These are phyloP conservation scores for Fusarium heterosporum DNA, from an alignment of 2,329 filamentous ascomycete species.

Conservation along the genomic window DNA sequence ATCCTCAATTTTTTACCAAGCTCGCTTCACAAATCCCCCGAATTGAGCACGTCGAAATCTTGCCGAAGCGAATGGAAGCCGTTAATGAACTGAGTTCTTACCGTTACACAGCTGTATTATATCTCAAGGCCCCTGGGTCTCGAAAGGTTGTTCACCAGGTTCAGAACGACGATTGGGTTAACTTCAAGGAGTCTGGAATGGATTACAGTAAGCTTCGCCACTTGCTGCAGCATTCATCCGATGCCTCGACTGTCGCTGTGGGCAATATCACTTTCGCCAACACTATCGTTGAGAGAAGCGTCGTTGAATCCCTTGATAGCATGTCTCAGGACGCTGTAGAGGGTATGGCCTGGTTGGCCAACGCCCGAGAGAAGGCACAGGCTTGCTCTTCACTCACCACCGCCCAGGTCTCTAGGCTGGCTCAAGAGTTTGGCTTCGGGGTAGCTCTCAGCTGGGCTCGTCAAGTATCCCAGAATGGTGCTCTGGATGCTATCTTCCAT, in stretches of 20 bases:
- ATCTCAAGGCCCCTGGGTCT: slow-evolving; percentile 6
- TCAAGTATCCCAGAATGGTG: slow-evolving; percentile 48
- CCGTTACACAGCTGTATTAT: slow-evolving; percentile 46
- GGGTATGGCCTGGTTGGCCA: not conserved
- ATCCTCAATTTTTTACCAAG: slow-evolving; percentile 45
- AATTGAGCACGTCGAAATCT: slow-evolving; percentile 47
- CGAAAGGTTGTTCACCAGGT: slow-evolving; percentile 11
- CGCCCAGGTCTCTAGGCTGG: slow-evolving; percentile 49
- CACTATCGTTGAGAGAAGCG: not conserved
- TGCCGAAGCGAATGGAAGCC: slow-evolving; percentile 47
- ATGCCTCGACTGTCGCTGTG: too few relatives aligned
- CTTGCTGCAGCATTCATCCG: not conserved
- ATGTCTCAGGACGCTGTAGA: not conserved
- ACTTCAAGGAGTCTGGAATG: slow-evolving; percentile 34
- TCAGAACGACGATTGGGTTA: slow-evolving; percentile 26
- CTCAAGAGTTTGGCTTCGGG: too few relatives aligned
- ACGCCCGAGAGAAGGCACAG: slow-evolving; percentile 1
- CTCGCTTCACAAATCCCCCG: slow-evolving; percentile 23
- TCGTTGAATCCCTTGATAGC: not conserved
- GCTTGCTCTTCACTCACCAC: not conserved
- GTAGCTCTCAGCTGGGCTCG: slow-evolving; percentile 57
- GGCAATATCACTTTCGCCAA: not conserved
- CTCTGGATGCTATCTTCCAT: slow-evolving; percentile 49
- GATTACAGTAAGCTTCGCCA: not conserved
- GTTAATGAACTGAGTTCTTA: slow-evolving; percentile 49